Percentiles rank a stretch among this genome's conserved stretches.
phyloP scores from a whole-genome alignment of 2,329 filamentous ascomycete species.

The Colletotrichum eremochloae region DNA sequence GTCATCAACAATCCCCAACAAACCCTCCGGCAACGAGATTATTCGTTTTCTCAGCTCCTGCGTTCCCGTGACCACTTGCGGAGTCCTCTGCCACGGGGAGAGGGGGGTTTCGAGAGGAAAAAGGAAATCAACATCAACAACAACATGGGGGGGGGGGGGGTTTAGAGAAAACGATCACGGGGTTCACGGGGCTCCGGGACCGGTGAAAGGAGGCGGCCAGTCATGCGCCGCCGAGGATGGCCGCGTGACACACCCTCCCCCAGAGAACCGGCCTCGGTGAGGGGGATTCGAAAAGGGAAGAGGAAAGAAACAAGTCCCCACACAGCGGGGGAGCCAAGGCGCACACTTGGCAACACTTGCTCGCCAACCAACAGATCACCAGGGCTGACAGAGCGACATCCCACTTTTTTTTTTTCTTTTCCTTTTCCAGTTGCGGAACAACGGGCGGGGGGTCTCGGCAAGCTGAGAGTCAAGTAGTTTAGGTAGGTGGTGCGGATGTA shows the following conservation, averaged over 20 bases:
- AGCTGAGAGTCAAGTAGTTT: slow-evolving; percentile 23
- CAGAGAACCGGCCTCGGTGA: slow-evolving; percentile 38
- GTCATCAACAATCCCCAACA: slow-evolving; percentile 4
- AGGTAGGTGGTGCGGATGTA: neutral
- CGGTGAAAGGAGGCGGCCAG: slow-evolving; percentile 38
- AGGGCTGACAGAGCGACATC: neutral
- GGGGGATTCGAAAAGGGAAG: neutral
- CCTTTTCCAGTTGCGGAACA: slow-evolving; percentile 4
- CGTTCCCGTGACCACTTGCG: slow-evolving; percentile 26
- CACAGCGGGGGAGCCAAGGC: slow-evolving; percentile 1
- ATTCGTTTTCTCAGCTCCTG: neutral
- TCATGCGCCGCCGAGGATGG: slow-evolving; percentile 38
- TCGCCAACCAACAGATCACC: slow-evolving; percentile 9
- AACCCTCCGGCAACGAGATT: neutral
- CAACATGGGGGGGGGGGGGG: neutral
- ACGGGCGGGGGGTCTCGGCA: slow-evolving; percentile 22
- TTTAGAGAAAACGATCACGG: slow-evolving; percentile 16
- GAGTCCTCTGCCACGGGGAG: slow-evolving; percentile 17
- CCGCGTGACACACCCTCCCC: slow-evolving; percentile 36
- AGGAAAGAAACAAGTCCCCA: slow-evolving; percentile 3
- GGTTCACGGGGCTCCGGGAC: slow-evolving; percentile 32
- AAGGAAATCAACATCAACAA: neutral
- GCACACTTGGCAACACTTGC: slow-evolving; percentile 15
- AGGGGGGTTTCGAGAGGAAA: neutral
- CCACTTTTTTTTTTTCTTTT: neutral